Base-by-base conservation (phyloP, 2,329 filamentous ascomycete genomes). In the Cladobotryum mycophilum region DNA sequence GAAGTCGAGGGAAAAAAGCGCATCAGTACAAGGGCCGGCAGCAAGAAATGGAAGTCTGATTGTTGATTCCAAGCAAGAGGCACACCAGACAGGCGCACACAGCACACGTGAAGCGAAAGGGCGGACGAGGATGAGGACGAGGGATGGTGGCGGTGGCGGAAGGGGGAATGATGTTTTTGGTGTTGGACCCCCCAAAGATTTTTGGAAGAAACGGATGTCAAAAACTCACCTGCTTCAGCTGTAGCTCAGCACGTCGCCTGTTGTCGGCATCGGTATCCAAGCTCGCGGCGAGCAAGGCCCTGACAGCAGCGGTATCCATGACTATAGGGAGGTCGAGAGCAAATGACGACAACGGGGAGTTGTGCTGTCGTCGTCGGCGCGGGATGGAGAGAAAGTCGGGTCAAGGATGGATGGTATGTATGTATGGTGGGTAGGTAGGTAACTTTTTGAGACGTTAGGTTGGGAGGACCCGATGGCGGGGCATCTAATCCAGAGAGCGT, bases 261-360 rank as follows among this genome's bases (percentile, higher is more conserved):
- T 81, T 81, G 65, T 89, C 86, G 64, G 85, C 80, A 71, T 89
- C 85, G 60, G 84, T 70, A 65, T 85, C 82, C 69, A 91, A 82
- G 60, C 86, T 90, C 66, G 85, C 83, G 67, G 82, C 79, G 65
- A 92, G 85, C 74, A 87, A 84, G 76, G 80, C 82, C 74, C 87
- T 81, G 70, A 92, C 78, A 68, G 80, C 81, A 69, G 80, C 76
- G 70, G 81, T 81, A 77, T 90, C 86, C 87, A 91, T 91, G 69
- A 65, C 38, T 64, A 59, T 58, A 55, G 55, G 54, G 54, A 50
- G 54, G 48, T 49, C 51, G 49, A 54, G 48, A 45, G 55, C 48
- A 54, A 51, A 51, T 49, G 52, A 53, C 56, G 55, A 56, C 56
- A 58, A 60, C 52, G 53, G 57, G 49, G 55, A 58, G 59, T 60